Conservation (phyloP, 2,329 filamentous ascomycete species). For the Colletotrichum godetiae region DNA sequence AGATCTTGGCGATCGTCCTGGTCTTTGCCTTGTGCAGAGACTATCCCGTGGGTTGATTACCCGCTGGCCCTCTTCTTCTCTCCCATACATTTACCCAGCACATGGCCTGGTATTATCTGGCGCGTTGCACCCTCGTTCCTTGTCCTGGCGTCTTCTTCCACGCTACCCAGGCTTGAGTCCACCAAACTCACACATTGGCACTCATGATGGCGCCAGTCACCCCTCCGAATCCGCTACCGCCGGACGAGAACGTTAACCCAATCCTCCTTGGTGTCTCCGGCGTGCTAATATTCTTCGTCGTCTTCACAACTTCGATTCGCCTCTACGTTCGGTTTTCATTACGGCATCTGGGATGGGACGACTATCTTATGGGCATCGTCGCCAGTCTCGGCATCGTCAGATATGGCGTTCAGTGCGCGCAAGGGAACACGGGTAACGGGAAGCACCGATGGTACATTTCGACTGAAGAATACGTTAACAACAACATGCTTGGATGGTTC, state of each 20-base stretch:
- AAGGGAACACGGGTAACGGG: constrained; percentile 50
- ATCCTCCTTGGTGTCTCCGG: constrained; percentile 46
- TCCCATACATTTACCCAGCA: constrained; percentile 20
- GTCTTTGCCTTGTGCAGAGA: constrained; percentile 11
- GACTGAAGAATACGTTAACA: constrained; percentile 44
- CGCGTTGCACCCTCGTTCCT: constrained; percentile 4
- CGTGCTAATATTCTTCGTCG: constrained; percentile 45
- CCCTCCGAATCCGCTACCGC: constrained; percentile 50
- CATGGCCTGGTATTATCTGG: background rate
- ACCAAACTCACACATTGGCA: background rate
- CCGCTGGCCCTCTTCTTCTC: background rate
- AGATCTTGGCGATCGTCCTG: constrained; percentile 28
- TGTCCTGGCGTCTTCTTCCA: background rate
- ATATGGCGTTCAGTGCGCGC: constrained; percentile 46
- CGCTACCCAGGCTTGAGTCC: background rate
- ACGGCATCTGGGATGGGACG: constrained; percentile 50
- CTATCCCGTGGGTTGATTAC: constrained; percentile 12
- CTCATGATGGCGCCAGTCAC: constrained; percentile 18
- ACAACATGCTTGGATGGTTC: constrained; percentile 52
- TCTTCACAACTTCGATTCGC: constrained; percentile 46
- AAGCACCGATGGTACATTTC: constrained; percentile 50
- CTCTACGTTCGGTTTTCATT: constrained; percentile 44
- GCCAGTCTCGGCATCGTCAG: constrained; percentile 45
- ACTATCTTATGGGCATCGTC: constrained; percentile 48
- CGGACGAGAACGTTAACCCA: constrained; percentile 48